phyloP scores from a whole-genome alignment of 192 early-diverging fungal species.

The Linnemannia schmuckeri region DNA sequence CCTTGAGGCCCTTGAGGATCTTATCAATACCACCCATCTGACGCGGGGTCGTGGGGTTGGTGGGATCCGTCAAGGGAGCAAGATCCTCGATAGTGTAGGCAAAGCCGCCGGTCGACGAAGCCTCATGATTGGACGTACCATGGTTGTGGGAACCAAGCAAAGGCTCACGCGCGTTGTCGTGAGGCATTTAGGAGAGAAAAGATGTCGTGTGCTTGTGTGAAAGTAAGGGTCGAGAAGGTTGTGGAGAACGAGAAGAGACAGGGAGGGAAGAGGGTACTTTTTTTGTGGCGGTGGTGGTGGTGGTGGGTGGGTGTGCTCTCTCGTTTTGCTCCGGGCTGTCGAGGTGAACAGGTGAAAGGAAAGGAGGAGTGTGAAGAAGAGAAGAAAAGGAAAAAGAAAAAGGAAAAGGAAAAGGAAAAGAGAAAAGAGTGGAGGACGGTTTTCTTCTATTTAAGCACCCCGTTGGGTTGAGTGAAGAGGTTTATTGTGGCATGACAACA shows the following conservation, averaged over 20 bases:
- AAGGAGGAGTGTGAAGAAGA: neutral
- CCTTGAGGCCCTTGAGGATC: slow-evolving; percentile 69
- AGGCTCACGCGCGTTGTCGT: slow-evolving; percentile 40
- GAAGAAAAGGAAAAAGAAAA: neutral
- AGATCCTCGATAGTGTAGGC: slow-evolving; percentile 66
- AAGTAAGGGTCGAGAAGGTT: neutral
- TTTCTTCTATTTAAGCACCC: neutral
- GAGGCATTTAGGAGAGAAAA: slow-evolving; percentile 13
- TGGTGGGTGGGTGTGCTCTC: neutral
- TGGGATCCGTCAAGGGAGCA: slow-evolving; percentile 74
- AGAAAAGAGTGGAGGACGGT: neutral
- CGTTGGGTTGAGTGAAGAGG: neutral
- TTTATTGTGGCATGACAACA: neutral
- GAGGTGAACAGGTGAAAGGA: slow-evolving; percentile 1
- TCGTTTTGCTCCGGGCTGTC: slow-evolving; percentile 14
- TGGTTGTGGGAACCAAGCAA: slow-evolving; percentile 18
- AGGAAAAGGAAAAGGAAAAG: slow-evolving; percentile 7
- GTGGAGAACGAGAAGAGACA: neutral
- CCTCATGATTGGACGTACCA: neutral
- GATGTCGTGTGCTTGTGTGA: neutral
- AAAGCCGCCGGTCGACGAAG: slow-evolving; percentile 40
- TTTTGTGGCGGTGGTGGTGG: neutral
- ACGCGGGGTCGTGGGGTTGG: slow-evolving; percentile 69
- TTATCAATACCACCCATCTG: slow-evolving; percentile 71
- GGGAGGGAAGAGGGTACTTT: neutral